Percentiles rank a stretch among this genome's conserved stretches.
Conservation (phyloP, 352 stramenopile species). For the Pythium apleroticum region DNA sequence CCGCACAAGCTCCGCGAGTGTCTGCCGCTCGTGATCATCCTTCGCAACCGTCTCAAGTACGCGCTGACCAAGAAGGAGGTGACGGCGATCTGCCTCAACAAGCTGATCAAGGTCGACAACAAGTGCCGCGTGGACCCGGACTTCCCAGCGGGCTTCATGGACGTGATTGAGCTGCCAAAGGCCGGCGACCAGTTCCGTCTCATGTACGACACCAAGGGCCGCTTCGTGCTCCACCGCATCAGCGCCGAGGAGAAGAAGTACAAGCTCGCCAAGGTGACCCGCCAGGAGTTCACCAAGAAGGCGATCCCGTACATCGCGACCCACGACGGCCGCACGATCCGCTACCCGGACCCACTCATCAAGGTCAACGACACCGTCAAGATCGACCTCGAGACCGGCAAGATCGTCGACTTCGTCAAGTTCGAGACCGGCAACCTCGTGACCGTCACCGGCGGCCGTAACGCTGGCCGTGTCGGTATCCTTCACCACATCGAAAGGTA, state of each 20-base stretch:
- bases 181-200: conserved; percentile 97
- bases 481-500: conserved; percentile 97
- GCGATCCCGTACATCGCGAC: conserved; percentile 98
- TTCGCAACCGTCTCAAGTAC: conserved; percentile 99
- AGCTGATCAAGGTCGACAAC: conserved; percentile 98
- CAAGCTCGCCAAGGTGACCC: conserved; percentile 99
- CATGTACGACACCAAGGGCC: conserved; percentile 98
- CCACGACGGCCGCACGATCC: conserved; percentile 98
- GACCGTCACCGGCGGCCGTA: conserved; percentile 97
- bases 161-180: conserved; percentile 98
- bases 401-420: conserved; percentile 98
- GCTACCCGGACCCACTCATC: conserved; percentile 98
- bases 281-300: conserved; percentile 94
- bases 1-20: conserved; percentile 99
- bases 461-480: conserved; percentile 96
- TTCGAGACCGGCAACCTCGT: conserved; percentile 98
- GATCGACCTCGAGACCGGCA: conserved; percentile 97
- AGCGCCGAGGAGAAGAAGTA: conserved; percentile 96
- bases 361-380: conserved; percentile 99
- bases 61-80: conserved; percentile 98
- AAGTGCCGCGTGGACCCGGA: conserved; percentile 97
- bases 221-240: conserved; percentile 98
- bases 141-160: conserved; percentile 99
- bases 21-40: conserved; percentile 97
- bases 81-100: conserved; percentile 99